Evolutionary conservation across 441 rosid species (phyloP), one percentile per base, ranked within the genome.

Genomic region (Dalechampia spathulata): DNA sequence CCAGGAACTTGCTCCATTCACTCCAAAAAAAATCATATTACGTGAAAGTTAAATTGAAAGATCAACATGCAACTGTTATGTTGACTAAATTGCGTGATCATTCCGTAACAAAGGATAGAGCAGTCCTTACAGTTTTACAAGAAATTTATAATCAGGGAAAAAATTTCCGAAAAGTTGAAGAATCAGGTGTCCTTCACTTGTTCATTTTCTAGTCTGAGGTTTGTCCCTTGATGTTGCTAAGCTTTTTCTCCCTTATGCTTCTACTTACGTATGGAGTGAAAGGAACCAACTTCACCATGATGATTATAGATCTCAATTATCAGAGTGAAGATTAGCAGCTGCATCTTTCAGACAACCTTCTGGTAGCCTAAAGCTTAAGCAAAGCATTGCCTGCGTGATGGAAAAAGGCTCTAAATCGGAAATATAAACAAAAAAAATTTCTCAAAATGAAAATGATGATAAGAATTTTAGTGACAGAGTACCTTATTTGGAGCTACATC

Each of bases 401-500:
- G 52, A 49, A 27, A 52, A 36, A 36, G 10, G 12, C 34, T 63
- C 5, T 34, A 12, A n/a, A 30, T 38, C n/a, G n/a, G n/a, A n/a
- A n/a, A n/a, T n/a, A n/a, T n/a, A n/a, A n/a, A n/a, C n/a, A n/a
- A n/a, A n/a, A n/a, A n/a, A n/a, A n/a, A n/a, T n/a, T n/a, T n/a
- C n/a, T n/a, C n/a, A n/a, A n/a, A n/a, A n/a, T n/a, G n/a, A n/a
- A n/a, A n/a, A n/a, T n/a, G n/a, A n/a, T n/a, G n/a, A n/a, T n/a
- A n/a, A n/a, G n/a, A 15, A 52, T 41, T 23, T 47, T n/a, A 28
- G 28, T 12, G 38, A 20, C 2, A 42, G 16, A 32, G 52, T 69
- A 92, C 97, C 92, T 92, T 92, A 77, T 86, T 86, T 12, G 97
- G 99, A 63, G 99, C 99, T 60, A 92, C 99, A 63, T 92, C 95